These are phyloP conservation scores for Laetiporus sulphureus DNA, from an alignment of 1,284 basidiomycete species.

Conservation along the genomic window DNA sequence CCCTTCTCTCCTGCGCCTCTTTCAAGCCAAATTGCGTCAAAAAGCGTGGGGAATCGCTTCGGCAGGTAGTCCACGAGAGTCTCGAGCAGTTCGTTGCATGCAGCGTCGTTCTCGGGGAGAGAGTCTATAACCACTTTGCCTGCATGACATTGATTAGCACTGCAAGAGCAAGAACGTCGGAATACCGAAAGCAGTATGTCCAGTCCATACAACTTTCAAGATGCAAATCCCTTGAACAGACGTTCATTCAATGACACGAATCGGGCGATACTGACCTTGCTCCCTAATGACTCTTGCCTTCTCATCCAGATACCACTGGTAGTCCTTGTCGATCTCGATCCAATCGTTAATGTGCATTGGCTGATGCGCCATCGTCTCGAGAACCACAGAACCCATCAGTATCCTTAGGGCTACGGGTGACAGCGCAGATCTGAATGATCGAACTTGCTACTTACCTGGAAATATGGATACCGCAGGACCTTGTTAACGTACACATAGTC, in stretches of 20 bases:
- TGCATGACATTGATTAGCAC: constrained; percentile 7
- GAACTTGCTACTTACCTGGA: constrained; percentile 19
- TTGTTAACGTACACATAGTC: constrained; percentile 33
- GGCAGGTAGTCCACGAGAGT: constrained; percentile 31
- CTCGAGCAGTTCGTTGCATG: constrained; percentile 31
- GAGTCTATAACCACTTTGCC: constrained; percentile 32
- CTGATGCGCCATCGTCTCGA: constrained; percentile 33
- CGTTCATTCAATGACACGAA: no score
- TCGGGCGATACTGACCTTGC: constrained; percentile 17
- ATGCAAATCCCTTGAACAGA: not conserved
- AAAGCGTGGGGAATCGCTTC: constrained; percentile 33
- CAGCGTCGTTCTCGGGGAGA: constrained; percentile 32
- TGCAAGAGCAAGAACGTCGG: not conserved
- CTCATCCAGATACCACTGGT: constrained; percentile 31
- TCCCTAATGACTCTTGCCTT: constrained; percentile 31
- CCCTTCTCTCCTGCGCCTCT: no score
- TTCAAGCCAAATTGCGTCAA: constrained; percentile 13
- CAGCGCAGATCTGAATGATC: not conserved
- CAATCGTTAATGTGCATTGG: constrained; percentile 35
- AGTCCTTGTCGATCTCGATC: constrained; percentile 37
- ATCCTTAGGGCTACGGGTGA: not conserved
- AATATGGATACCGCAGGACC: constrained; percentile 29
- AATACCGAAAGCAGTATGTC: not conserved
- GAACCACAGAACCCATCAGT: not conserved
- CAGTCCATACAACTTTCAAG: no score